Conservation (phyloP, 805 yeast species). For the Lipomyces sp. region DNA sequence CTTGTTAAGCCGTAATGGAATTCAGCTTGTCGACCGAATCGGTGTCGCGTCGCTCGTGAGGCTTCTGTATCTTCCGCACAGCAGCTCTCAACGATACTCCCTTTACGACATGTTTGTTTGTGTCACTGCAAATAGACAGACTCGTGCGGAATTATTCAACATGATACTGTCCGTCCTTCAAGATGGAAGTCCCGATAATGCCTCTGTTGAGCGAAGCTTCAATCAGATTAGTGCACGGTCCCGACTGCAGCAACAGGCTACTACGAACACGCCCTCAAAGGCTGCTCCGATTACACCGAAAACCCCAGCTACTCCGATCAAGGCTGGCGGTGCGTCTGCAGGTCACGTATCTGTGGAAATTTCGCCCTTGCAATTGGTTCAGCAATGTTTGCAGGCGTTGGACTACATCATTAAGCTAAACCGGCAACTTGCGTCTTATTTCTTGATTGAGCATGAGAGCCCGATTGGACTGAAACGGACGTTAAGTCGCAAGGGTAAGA, state of each 20-base stretch:
- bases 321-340: constrained; percentile 3
- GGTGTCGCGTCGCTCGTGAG: constrained; percentile 74
- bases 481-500: constrained; percentile 37
- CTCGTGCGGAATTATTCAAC: constrained; percentile 69
- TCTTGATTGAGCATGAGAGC: constrained; percentile 72
- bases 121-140: constrained; percentile 72
- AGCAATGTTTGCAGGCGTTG: constrained; percentile 71
- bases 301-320: constrained; percentile 18
- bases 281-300: constrained; percentile 16
- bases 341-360: constrained; percentile 42
- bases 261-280: constrained; percentile 29
- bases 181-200: constrained; percentile 67
- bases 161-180: constrained; percentile 63
- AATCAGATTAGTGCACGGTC: constrained; percentile 54
- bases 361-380: constrained; percentile 67
- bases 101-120: constrained; percentile 63
- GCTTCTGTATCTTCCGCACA: constrained; percentile 68
- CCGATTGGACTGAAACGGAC: constrained; percentile 40
- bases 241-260: constrained; percentile 27
- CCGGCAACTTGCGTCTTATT: constrained; percentile 64
- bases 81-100: constrained; percentile 55
- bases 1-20: constrained; percentile 45
- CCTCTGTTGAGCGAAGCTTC: constrained; percentile 60
- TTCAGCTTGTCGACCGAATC: constrained; percentile 67
- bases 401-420: constrained; percentile 67